Conservation (phyloP, 2,329 filamentous ascomycete genomes). For the Nemania sp. region DNA sequence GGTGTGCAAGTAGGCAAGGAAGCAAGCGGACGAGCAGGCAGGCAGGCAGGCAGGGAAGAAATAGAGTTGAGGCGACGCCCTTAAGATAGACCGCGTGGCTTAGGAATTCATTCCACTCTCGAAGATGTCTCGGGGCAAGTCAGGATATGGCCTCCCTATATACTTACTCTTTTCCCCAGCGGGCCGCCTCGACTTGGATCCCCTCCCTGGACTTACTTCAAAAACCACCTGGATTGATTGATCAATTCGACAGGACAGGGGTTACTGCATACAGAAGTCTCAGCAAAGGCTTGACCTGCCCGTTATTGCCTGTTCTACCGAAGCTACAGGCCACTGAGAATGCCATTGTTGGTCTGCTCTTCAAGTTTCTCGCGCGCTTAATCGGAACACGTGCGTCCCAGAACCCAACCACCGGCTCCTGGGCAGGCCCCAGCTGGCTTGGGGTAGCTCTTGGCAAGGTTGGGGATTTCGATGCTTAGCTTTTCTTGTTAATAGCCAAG, state of each 20-base stretch:
- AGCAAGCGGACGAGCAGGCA: not conserved
- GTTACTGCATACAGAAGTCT: conserved; percentile 8
- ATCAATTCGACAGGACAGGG: conserved; percentile 4
- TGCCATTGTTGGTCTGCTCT: not conserved
- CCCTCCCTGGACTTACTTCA: not conserved
- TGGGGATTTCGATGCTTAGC: not conserved
- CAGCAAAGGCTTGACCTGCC: conserved; percentile 30
- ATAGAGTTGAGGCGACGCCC: not conserved
- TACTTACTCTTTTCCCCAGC: conserved; percentile 2
- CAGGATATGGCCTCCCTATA: conserved; percentile 4
- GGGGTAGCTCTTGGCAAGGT: conserved; percentile 28
- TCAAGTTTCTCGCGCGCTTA: conserved; percentile 20
- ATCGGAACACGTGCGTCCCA: conserved; percentile 26
- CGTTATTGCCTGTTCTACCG: conserved; percentile 25
- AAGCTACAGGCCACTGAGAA: conserved; percentile 20
- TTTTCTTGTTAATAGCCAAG: not conserved
- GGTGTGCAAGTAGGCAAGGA: not conserved
- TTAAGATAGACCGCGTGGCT: conserved; percentile 17
- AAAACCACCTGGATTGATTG: not conserved
- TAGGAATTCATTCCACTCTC: not conserved
- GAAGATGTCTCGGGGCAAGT: not conserved
- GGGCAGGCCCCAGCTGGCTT: conserved; percentile 10
- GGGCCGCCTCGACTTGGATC: not conserved
- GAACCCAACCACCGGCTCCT: conserved; percentile 16
- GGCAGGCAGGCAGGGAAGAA: not conserved